Conservation (phyloP, 2,329 filamentous ascomycete species). For the Hymenotorrendiella dingleyae region DNA sequence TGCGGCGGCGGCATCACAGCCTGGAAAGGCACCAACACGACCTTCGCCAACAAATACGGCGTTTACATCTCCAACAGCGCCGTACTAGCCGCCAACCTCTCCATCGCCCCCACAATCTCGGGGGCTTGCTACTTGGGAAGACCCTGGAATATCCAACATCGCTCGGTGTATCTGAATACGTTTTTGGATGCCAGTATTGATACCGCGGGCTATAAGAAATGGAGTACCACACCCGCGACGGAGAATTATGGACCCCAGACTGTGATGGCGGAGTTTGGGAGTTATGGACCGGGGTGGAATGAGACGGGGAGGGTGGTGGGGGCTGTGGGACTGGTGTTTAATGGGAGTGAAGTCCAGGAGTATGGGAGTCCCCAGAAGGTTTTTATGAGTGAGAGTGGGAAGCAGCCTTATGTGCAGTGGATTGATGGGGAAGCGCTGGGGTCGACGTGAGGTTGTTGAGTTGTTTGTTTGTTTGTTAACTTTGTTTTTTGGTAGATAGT, state of each 20-base stretch:
- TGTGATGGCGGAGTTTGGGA: slow-evolving; percentile 46
- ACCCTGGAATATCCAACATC: slow-evolving; percentile 42
- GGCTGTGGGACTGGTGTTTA: slow-evolving; percentile 38
- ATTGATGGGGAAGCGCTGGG: slow-evolving; percentile 38
- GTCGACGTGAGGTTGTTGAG: too few species aligned
- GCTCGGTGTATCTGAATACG: slow-evolving; percentile 41
- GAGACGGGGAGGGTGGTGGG: slow-evolving; percentile 33
- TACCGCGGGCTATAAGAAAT: slow-evolving; percentile 44
- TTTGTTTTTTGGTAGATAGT: too few species aligned
- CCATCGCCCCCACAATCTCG: slow-evolving; percentile 17
- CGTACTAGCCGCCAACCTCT: slow-evolving; percentile 48
- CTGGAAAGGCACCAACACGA: slow-evolving; percentile 64
- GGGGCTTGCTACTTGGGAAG: slow-evolving; percentile 46
- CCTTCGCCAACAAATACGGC: slow-evolving; percentile 60
- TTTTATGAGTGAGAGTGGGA: slow-evolving; percentile 41
- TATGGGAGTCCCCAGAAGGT: slow-evolving; percentile 38
- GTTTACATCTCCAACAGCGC: slow-evolving; percentile 54
- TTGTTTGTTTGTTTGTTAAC: too few species aligned
- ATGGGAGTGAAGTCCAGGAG: slow-evolving; percentile 29
- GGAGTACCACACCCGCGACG: slow-evolving; percentile 28
- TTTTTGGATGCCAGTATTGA: slow-evolving; percentile 46
- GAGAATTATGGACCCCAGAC: slow-evolving; percentile 33
- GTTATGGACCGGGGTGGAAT: slow-evolving; percentile 47
- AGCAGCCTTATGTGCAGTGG: slow-evolving; percentile 41
- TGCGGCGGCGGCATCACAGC: slow-evolving; percentile 64